Percentiles rank a stretch among this genome's conserved stretches.
These are phyloP conservation scores for Arthrobotrys musiformis DNA, from an alignment of 2,329 filamentous ascomycete genomes.

Conservation along the genomic window DNA sequence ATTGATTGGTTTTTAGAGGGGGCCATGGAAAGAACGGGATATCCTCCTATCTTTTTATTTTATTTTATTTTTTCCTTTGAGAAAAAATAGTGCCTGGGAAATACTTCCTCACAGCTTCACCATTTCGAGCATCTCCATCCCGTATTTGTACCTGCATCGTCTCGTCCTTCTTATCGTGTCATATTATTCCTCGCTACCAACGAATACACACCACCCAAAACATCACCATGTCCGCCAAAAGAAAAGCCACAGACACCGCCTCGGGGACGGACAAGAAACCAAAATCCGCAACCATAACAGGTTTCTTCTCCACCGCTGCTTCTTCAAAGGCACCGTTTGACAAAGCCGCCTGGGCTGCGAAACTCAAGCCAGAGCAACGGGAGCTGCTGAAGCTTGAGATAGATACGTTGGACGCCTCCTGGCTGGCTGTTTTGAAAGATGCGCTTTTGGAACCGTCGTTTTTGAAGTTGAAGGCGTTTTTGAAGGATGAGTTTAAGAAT, in stretches of 20 bases:
- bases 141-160: background rate
- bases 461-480: constrained; percentile 84
- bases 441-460: constrained; percentile 83
- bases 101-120: background rate
- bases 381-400: constrained; percentile 88
- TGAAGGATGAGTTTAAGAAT: constrained; percentile 78
- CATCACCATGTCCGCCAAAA: constrained; percentile 62
- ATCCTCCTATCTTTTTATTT: constrained; percentile 31
- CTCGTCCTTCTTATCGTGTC: constrained; percentile 21
- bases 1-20: background rate
- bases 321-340: constrained; percentile 73
- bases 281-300: constrained; percentile 59
- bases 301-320: constrained; percentile 50
- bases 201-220: too few species aligned
- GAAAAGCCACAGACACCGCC: constrained; percentile 60
- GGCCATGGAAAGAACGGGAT: background rate
- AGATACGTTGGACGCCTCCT: constrained; percentile 88
- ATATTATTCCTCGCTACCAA: constrained; percentile 25
- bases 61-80: constrained; percentile 21
- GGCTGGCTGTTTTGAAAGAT: constrained; percentile 88
- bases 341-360: constrained; percentile 88
- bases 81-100: constrained; percentile 5
- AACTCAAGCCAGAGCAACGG: constrained; percentile 82
- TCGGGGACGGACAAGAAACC: constrained; percentile 57
- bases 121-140: constrained; percentile 18